A percentile compares a stretch with the other conserved stretches of the same genome.
Conservation (phyloP, 345 rosid genomes). For the Dovyalis caffra region DNA sequence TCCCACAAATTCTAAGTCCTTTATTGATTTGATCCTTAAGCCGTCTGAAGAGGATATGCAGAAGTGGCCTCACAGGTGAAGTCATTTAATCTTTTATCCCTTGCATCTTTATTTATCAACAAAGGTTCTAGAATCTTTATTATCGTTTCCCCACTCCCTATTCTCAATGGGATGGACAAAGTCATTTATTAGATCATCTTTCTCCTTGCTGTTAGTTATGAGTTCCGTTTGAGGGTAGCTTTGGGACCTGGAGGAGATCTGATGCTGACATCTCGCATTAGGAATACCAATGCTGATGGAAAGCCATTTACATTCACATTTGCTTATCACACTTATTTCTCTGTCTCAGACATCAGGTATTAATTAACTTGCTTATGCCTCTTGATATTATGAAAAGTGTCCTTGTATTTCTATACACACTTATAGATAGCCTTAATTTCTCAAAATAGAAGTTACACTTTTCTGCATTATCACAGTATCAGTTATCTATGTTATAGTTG, state of each 20-base stretch:
- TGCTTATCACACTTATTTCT: constrained; percentile 93
- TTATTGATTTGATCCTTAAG: constrained; percentile 71
- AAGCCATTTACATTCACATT: constrained; percentile 88
- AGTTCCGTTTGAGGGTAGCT: constrained; percentile 84
- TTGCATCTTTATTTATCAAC: not conserved
- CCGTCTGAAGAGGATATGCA: constrained; percentile 81
- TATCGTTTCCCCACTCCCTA: not conserved
- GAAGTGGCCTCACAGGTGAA: constrained; percentile 82
- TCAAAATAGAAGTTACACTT: not conserved
- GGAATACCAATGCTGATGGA: constrained; percentile 79
- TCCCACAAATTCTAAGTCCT: constrained; percentile 55
- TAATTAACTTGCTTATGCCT: not conserved
- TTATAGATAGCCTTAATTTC: not conserved
- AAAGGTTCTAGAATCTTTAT: not conserved
- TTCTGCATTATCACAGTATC: not conserved
- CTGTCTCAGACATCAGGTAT: constrained; percentile 94
- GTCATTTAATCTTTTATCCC: constrained; percentile 6
- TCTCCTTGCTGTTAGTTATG: constrained; percentile 52
- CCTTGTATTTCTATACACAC: not conserved
- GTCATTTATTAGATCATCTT: not conserved
- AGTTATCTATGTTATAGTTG: not conserved
- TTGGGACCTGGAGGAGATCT: constrained; percentile 79
- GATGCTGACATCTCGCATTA: constrained; percentile 77
- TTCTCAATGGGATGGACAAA: not conserved
- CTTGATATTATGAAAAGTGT: not conserved